phyloP scores from a whole-genome alignment of 2,329 filamentous ascomycete genomes.

The Aspergillus carbonarius region DNA sequence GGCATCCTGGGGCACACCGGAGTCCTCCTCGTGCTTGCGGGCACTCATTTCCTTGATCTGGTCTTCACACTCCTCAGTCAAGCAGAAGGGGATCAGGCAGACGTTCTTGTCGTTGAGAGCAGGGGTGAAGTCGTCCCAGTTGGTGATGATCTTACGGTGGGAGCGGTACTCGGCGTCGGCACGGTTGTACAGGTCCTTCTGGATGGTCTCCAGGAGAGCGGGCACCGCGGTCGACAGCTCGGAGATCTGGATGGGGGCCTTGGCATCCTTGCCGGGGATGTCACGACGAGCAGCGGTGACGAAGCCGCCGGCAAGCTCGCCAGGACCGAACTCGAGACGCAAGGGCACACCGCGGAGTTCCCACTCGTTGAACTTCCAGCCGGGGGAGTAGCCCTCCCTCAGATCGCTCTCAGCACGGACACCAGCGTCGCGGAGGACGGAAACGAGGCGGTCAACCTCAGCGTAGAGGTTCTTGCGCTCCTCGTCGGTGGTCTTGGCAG shows the following conservation, averaged over 20 bases:
- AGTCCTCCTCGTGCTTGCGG: conserved; percentile 60
- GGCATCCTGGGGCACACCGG: conserved; percentile 71
- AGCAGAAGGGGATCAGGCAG: conserved; percentile 86
- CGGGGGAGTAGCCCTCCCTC: conserved; percentile 86
- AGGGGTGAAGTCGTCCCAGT: conserved; percentile 91
- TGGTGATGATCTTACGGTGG: conserved; percentile 76
- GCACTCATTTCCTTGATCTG: conserved; percentile 91
- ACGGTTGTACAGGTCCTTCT: conserved; percentile 74
- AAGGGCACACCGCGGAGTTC: conserved; percentile 94
- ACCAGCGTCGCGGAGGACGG: conserved; percentile 67
- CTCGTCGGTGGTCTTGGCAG: conserved; percentile 78
- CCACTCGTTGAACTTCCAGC: conserved; percentile 99
- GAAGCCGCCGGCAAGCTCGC: conserved; percentile 82
- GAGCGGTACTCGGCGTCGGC: conserved; percentile 75
- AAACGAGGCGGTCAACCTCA: conserved; percentile 69
- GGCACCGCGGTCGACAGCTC: conserved; percentile 73
- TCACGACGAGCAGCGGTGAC: conserved; percentile 87
- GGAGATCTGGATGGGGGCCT: conserved; percentile 73
- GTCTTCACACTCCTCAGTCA: conserved; percentile 82
- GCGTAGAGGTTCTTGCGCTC: conserved; percentile 73
- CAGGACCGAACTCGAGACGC: conserved; percentile 91
- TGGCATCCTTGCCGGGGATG: conserved; percentile 63
- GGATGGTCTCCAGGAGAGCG: conserved; percentile 82
- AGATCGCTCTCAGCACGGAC: conserved; percentile 79
- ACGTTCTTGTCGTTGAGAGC: conserved; percentile 90